Base-by-base conservation (phyloP, 257 asterid species). In the Petunia secreta region DNA sequence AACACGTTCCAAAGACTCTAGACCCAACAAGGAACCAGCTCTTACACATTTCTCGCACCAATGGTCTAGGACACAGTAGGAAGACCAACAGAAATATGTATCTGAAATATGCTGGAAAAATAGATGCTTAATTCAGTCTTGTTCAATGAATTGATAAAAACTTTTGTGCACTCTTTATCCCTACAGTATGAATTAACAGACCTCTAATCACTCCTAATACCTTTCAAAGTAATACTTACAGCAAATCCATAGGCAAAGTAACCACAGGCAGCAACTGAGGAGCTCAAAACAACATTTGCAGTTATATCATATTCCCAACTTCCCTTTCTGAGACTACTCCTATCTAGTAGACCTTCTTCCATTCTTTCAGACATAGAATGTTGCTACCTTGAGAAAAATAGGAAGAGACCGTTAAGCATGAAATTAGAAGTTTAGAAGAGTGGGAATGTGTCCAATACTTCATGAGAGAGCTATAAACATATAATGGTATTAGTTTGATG, bases 171-270 rank as follows among this genome's bases (percentile, higher is more conserved):
- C 25, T 50, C 44, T 2, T 5, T 25, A 25, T 34, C 44, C 43
- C 40, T 43, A 10, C 48, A 71, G 25, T 16, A 46, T 46, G 10
- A 25, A 69, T 46, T 25, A 69, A 46, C 43, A 44, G 3, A 46
- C 59, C 59, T 25, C 43, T 16, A 48, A 44, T 5, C 1, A 44
- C 43, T 44, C 58, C 41, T 15, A 0, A 2, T 0, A 76, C 40
- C 16, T 57, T 40, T 10, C 40, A 50, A 46, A 16, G 15, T 50
- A 38, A 53, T 67, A 83, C 86, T 83, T 79, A 83, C 86, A 54
- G 86, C 80, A 66, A 77, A 83, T 15, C 86, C 86, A 83, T 40
- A 83, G 43, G 78, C 53, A 38, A 83, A 83, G 40, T 46, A 79
- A 73, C 83, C 64, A 53, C 83, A 68, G 60, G 79, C 37, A 60